Conservation (phyloP, 139 green algal species). For the Closterium sp. region DNA sequence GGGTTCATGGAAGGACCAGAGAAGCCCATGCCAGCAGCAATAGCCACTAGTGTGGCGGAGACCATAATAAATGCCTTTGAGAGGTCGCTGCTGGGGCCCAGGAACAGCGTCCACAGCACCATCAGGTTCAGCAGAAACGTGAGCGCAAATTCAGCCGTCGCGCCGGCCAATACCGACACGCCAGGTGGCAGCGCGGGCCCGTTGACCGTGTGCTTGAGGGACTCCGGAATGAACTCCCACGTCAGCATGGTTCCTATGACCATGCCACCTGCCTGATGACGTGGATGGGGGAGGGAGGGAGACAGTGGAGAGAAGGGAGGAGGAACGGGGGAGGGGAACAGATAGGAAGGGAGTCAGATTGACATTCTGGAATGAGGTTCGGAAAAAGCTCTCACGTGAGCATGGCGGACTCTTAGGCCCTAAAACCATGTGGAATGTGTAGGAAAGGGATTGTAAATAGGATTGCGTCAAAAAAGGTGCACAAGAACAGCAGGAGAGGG, state of each 20-base stretch:
- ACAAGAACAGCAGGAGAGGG: no score
- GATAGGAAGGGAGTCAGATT: no score
- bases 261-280: background rate
- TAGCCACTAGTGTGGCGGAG: background rate
- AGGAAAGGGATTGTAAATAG: background rate
- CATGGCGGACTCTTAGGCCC: background rate
- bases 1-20: background rate
- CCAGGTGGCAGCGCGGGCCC: background rate
- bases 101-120: slow-evolving; percentile 2
- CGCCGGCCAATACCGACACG: background rate
- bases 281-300: background rate
- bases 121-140: background rate
- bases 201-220: background rate
- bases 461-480: no score
- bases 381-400: background rate
- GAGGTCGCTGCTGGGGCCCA: background rate
- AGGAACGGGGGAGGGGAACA: background rate
- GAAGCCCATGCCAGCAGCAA: background rate
- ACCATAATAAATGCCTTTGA: background rate
- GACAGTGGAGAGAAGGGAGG: background rate
- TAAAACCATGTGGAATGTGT: background rate
- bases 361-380: background rate
- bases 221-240: background rate
- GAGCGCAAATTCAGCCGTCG: background rate
- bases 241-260: background rate